Base-by-base conservation (phyloP, 1,284 basidiomycete genomes). In the Sanghuangporus weigelae region DNA sequence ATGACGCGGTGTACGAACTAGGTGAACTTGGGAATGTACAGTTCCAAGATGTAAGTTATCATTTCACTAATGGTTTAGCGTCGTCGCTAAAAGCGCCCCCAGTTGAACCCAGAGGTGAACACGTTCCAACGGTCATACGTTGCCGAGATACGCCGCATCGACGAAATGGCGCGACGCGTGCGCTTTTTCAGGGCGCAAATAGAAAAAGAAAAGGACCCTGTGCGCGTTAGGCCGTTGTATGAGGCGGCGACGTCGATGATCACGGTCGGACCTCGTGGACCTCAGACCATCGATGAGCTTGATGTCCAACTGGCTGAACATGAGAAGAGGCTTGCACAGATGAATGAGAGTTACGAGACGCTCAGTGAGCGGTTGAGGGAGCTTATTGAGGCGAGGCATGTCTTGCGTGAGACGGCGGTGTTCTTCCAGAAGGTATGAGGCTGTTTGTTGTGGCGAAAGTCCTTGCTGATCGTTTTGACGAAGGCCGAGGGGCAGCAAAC, bases 71-170 rank as follows among this genome's bases (percentile, higher is more conserved):
- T 7, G 4, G 66, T 19, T 40, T n/a, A 63, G 14, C 23, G 7
- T 54, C 2, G 23, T 57, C 65, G 35, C 49, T 67, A 60, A 63
- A 67, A 8, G 60, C 44, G 62, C 50, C 40, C 48, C 26, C 73
- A 97, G 95, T 81, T 98, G 71, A 98, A 99, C 76, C 93, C 96
- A 16, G 86, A 87, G 65, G 87, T 98, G 68, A 98, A 96, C 74
- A 92, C 96, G 23, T 99, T 99, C 81, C 97, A 99, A 83, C 93
- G 97, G 68, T 95, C 96, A 6, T 99, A 96, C 74, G 95, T 98
- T 65, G 91, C 91, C 53, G 96, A 98, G 74, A 95, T 99, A 68
- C 89, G 96, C 50, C 87, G 93, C 65, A 85, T 97, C 63, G 95
- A 97, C 73, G 96, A 99, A 73, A 96, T 97, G 90, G 89, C 93